A percentile compares a stretch with the other conserved stretches of the same genome.
Evolutionary conservation across 2,329 filamentous ascomycete species (phyloP).

Genomic region (Ploettnerulaceae sp.): DNA sequence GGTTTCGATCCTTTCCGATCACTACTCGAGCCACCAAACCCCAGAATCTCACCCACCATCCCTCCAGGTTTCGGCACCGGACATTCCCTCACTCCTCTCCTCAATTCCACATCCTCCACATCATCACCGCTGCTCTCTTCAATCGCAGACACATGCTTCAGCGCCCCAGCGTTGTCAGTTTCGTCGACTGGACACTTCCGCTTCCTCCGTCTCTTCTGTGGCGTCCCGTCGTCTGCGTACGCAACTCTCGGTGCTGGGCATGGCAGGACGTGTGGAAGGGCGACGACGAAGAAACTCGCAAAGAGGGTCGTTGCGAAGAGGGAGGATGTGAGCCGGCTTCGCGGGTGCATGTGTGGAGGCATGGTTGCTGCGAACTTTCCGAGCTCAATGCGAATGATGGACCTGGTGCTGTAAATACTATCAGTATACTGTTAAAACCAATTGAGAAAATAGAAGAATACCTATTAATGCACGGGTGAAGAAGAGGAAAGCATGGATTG

Average conservation of each 20-base stretch:
- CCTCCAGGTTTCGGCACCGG: slow-evolving; percentile 88
- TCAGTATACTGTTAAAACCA: slow-evolving; percentile 7
- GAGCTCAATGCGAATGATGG: slow-evolving; percentile 17
- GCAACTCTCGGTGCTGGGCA: slow-evolving; percentile 77
- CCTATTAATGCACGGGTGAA: slow-evolving; percentile 13
- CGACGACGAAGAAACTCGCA: slow-evolving; percentile 88
- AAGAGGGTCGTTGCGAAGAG: slow-evolving; percentile 92
- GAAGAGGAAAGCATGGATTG: slow-evolving; percentile 9
- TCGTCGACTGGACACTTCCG: slow-evolving; percentile 38
- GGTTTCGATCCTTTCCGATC: slow-evolving; percentile 26
- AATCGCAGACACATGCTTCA: background rate
- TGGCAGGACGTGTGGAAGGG: slow-evolving; percentile 81
- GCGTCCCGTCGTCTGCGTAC: slow-evolving; percentile 57
- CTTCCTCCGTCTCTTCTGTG: slow-evolving; percentile 37
- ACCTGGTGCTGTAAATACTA: slow-evolving; percentile 15
- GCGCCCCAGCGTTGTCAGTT: slow-evolving; percentile 6
- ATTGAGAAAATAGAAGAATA: slow-evolving; percentile 9
- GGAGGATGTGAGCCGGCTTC: slow-evolving; percentile 87
- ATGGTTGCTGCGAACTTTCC: slow-evolving; percentile 42
- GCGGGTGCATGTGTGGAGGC: slow-evolving; percentile 83
- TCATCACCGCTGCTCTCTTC: slow-evolving; percentile 17
- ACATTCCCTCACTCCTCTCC: slow-evolving; percentile 63
- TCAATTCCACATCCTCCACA: slow-evolving; percentile 38
- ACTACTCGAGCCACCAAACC: slow-evolving; percentile 27
- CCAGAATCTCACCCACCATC: slow-evolving; percentile 65